Conservation (phyloP, 2,329 filamentous ascomycete species). For the Rhynchosporium secalis region DNA sequence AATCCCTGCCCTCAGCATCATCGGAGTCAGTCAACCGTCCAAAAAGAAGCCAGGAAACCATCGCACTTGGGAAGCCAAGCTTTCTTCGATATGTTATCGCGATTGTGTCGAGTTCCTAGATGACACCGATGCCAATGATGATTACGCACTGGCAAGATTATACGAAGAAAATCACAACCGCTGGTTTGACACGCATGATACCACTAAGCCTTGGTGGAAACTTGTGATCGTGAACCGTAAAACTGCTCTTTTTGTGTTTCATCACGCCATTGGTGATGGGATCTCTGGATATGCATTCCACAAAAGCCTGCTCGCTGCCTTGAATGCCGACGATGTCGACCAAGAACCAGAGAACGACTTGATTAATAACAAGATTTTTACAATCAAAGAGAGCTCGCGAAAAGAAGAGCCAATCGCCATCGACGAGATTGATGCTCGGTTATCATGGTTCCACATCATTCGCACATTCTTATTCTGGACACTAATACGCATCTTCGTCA, state of each 20-base stretch:
- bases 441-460: slow-evolving; percentile 21
- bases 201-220: slow-evolving; percentile 25
- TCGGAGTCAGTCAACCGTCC: slow-evolving; percentile 17
- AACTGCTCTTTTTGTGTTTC: slow-evolving; percentile 18
- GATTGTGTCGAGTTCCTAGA: slow-evolving; percentile 24
- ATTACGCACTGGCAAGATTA: slow-evolving; percentile 1
- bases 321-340: slow-evolving; percentile 11
- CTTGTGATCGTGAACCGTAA: slow-evolving; percentile 18
- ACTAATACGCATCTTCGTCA: slow-evolving; percentile 21
- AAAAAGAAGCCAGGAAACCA: slow-evolving; percentile 19
- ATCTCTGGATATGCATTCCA: slow-evolving; percentile 26
- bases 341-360: background rate
- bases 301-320: slow-evolving; percentile 19
- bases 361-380: background rate
- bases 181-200: slow-evolving; percentile 27
- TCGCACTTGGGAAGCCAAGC: slow-evolving; percentile 22
- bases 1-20: slow-evolving; percentile 22
- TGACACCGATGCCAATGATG: slow-evolving; percentile 2
- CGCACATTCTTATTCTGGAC: slow-evolving; percentile 22
- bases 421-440: slow-evolving; percentile 16
- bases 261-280: slow-evolving; percentile 25
- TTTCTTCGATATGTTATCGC: slow-evolving; percentile 14
- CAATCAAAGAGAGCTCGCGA: background rate
- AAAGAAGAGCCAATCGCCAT: slow-evolving; percentile 13
- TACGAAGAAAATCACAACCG: slow-evolving; percentile 23